These are phyloP conservation scores for Aureobasidium namibiae DNA, from an alignment of 2,329 filamentous ascomycete genomes.

Conservation along the genomic window DNA sequence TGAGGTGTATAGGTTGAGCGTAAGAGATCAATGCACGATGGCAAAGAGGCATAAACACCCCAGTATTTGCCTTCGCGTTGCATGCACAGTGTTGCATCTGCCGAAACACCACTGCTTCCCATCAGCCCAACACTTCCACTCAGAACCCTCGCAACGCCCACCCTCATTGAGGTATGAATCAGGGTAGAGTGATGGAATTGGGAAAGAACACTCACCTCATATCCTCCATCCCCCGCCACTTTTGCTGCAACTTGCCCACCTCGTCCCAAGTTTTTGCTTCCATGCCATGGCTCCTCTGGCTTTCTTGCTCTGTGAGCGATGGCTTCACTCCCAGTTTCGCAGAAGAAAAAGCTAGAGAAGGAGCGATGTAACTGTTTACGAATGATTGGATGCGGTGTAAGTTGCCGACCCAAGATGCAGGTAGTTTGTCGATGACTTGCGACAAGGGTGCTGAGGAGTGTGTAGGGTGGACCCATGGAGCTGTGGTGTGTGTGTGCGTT, in stretches of 20 bases:
- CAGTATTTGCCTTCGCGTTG: slow-evolving; percentile 27
- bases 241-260: not conserved
- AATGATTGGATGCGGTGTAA: slow-evolving; percentile 27
- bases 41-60: slow-evolving; percentile 28
- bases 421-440: slow-evolving; percentile 22
- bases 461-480: slow-evolving; percentile 35
- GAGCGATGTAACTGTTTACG: slow-evolving; percentile 25
- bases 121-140: not conserved
- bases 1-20: slow-evolving; percentile 14
- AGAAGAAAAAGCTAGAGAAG: slow-evolving; percentile 24
- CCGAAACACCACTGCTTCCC: slow-evolving; percentile 27
- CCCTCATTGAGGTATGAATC: too few relatives aligned
- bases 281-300: not conserved
- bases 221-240: slow-evolving; percentile 19
- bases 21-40: too few relatives aligned
- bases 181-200: not conserved
- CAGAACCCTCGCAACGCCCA: too few relatives aligned
- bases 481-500: slow-evolving; percentile 19
- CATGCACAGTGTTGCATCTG: slow-evolving; percentile 32
- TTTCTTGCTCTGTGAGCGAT: not conserved
- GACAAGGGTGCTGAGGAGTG: slow-evolving; percentile 27
- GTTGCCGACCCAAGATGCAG: slow-evolving; percentile 22
- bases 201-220: slow-evolving; percentile 15
- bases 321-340: slow-evolving; percentile 16
- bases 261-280: not conserved